Conservation (phyloP, 1,139 yeast species). For the Diutina sp. region DNA sequence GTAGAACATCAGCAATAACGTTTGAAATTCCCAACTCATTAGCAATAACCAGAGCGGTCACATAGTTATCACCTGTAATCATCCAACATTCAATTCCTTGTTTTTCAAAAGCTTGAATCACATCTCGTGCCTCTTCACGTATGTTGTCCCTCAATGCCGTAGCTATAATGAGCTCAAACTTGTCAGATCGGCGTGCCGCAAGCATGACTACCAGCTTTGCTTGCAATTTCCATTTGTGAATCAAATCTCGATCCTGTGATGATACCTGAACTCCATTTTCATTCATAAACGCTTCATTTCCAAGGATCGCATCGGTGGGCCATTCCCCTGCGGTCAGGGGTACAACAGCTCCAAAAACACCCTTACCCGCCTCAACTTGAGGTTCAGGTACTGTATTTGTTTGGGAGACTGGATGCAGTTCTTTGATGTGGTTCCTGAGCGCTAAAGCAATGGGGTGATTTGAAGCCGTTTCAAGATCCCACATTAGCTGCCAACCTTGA, state of each 20-base stretch:
- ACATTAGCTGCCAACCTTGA: conserved; percentile 30
- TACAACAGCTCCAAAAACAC: conserved; percentile 33
- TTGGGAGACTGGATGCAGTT: conserved; percentile 8
- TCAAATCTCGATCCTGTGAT: conserved; percentile 12
- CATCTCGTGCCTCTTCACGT: conserved; percentile 46
- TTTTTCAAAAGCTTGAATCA: conserved; percentile 31
- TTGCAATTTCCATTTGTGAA: conserved; percentile 44
- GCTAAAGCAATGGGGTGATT: conserved; percentile 62
- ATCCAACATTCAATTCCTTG: conserved; percentile 53
- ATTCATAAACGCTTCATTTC: conserved; percentile 45
- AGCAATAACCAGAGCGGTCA: conserved; percentile 62
- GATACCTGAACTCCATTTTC: conserved; percentile 26
- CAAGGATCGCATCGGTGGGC: conserved; percentile 34
- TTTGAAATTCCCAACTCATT: conserved; percentile 47
- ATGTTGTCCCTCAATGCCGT: conserved; percentile 55
- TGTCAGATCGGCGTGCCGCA: conserved; percentile 23
- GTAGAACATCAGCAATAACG: conserved; percentile 65
- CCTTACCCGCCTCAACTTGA: conserved; percentile 46
- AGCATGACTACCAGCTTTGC: conserved; percentile 54
- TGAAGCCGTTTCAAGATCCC: conserved; percentile 53
- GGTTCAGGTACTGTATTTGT: conserved; percentile 34
- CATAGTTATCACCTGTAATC: conserved; percentile 57
- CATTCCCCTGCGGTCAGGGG: conserved; percentile 10
- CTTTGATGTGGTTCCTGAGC: conserved; percentile 29
- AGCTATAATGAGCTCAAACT: conserved; percentile 28